A percentile compares a stretch with the other conserved stretches of the same genome.
phyloP scores from a whole-genome alignment of 495 filamentous ascomycete species.

The Oidiodendron maius region DNA sequence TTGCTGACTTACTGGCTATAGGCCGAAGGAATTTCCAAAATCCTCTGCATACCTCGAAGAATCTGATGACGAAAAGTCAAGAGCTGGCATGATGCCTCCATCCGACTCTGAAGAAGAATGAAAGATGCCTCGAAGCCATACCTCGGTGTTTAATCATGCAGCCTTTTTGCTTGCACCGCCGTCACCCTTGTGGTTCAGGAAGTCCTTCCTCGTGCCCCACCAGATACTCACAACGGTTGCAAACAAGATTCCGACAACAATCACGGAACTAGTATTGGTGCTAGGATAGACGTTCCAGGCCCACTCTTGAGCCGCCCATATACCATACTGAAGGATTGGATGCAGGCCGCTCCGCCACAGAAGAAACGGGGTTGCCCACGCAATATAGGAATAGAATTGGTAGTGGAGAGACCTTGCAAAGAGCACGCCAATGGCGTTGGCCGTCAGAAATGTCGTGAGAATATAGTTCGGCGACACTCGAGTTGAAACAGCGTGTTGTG shows the following conservation, averaged over 20 bases:
- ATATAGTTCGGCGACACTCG: constrained; percentile 68
- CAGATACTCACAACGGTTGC: constrained; percentile 58
- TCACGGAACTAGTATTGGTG: constrained; percentile 67
- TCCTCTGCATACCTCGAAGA: constrained; percentile 48
- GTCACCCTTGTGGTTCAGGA: constrained; percentile 18
- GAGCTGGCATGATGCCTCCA: constrained; percentile 75
- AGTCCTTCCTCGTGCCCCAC: constrained; percentile 49
- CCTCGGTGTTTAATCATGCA: constrained; percentile 13
- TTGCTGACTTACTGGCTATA: constrained; percentile 31
- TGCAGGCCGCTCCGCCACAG: constrained; percentile 77
- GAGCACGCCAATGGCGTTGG: constrained; percentile 78
- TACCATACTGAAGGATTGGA: constrained; percentile 59
- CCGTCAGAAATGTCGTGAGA: constrained; percentile 70
- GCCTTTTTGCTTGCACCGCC: constrained; percentile 18
- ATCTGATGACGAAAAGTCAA: constrained; percentile 70
- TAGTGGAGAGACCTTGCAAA: constrained; percentile 92
- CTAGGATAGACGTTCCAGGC: constrained; percentile 98
- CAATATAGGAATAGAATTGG: constrained; percentile 92
- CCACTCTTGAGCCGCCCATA: constrained; percentile 90
- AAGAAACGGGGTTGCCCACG: constrained; percentile 87
- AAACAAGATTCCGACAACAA: constrained; percentile 67
- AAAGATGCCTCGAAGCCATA: background rate
- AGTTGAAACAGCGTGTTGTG: constrained; percentile 47
- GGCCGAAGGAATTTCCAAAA: constrained; percentile 77
- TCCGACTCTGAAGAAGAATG: constrained; percentile 38